Evolutionary conservation across 345 rosid species (phyloP).

Genomic region (Ceriops tagal): DNA sequence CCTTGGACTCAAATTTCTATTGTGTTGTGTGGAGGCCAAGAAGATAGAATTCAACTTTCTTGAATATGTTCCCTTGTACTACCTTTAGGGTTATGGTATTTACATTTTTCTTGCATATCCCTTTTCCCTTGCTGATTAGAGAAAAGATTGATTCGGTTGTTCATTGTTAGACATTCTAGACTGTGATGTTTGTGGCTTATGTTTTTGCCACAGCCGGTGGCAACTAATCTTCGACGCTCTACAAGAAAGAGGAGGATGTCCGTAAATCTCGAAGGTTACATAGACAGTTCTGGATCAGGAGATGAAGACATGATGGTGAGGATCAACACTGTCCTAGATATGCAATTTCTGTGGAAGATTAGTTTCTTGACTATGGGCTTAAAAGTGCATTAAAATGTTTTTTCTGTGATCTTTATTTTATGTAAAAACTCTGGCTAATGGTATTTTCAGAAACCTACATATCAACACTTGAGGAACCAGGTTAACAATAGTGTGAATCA

Average conservation of each 20-base stretch:
- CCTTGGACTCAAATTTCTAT: conserved; percentile 3
- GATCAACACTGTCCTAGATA: conserved; percentile 16
- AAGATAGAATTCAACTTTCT: not conserved
- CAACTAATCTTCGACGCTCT: conserved; percentile 91
- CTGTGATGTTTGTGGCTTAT: conserved; percentile 20
- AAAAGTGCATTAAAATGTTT: not conserved
- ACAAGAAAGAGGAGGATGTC: conserved; percentile 84
- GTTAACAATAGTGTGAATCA: conserved; percentile 51
- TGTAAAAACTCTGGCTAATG: conserved; percentile 8
- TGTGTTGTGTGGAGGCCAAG: not conserved
- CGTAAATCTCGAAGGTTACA: conserved; percentile 74
- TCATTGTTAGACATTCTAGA: conserved; percentile 7
- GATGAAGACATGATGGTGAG: conserved; percentile 94
- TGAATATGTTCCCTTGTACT: not conserved
- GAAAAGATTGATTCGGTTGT: conserved; percentile 5
- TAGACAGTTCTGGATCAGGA: conserved; percentile 90
- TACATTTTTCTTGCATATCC: not conserved
- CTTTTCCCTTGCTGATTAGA: conserved; percentile 20
- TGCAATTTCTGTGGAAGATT: not conserved
- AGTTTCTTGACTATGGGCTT: conserved; percentile 3
- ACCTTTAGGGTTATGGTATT: not conserved
- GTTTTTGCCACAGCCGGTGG: conserved; percentile 49
- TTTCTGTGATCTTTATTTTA: conserved; percentile 5
- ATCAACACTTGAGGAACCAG: conserved; percentile 55
- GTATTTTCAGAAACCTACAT: conserved; percentile 56